Conservation (phyloP, 129 eudicot genomes). For the Flaveria robusta region DNA sequence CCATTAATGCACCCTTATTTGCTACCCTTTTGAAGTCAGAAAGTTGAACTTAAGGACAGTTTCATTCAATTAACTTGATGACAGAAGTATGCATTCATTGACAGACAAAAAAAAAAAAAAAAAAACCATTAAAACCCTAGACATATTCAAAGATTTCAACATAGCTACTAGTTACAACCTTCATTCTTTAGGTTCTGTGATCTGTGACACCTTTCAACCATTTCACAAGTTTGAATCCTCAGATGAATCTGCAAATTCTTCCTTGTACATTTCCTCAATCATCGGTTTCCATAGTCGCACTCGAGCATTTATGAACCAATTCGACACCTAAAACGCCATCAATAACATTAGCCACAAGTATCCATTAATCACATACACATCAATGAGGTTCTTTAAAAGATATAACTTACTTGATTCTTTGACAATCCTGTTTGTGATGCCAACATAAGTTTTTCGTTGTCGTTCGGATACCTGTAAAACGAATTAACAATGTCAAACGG, state of each 20-base stretch:
- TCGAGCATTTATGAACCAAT: slow-evolving; percentile 94
- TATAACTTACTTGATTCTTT: slow-evolving; percentile 70
- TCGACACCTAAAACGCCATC: slow-evolving; percentile 54
- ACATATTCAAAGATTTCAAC: slow-evolving; percentile 13
- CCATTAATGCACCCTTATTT: slow-evolving; percentile 29
- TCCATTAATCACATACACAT: slow-evolving; percentile 1
- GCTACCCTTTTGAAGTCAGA: slow-evolving; percentile 36
- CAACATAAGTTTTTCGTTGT: slow-evolving; percentile 76
- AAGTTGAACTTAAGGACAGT: slow-evolving; percentile 33
- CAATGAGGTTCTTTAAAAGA: neutral
- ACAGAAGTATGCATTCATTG: slow-evolving; percentile 38
- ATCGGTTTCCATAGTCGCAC: slow-evolving; percentile 95
- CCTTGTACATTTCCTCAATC: slow-evolving; percentile 97
- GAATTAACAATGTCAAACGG: neutral
- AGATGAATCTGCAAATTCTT: slow-evolving; percentile 73
- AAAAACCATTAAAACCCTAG: slow-evolving; percentile 23
- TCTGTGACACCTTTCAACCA: slow-evolving; percentile 38
- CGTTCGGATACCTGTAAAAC: slow-evolving; percentile 75
- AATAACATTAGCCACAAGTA: slow-evolving; percentile 10
- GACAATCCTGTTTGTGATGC: slow-evolving; percentile 89
- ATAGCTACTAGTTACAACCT: slow-evolving; percentile 22
- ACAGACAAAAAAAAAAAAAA: slow-evolving; percentile 24
- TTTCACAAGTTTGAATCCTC: slow-evolving; percentile 49
- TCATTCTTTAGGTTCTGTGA: slow-evolving; percentile 34
- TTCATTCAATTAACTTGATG: slow-evolving; percentile 36